Evolutionary conservation across 1,284 basidiomycete genomes (phyloP).

Genomic region (Fistulina hepatica): DNA sequence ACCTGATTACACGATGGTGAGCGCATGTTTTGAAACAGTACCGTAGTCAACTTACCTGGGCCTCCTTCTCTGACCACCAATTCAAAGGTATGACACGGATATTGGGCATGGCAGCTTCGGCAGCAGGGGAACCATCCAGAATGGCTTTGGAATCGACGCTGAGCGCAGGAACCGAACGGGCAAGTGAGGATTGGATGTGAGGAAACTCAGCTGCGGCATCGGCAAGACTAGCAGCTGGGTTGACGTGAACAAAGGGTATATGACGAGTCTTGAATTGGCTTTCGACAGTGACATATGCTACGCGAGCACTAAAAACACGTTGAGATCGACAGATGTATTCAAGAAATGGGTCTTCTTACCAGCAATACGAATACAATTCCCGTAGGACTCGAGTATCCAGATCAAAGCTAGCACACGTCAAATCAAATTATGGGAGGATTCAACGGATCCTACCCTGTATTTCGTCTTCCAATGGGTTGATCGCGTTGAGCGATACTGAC

Average conservation of each 20-base stretch:
- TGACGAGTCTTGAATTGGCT: constrained; percentile 73
- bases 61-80: constrained; percentile 79
- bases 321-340: background rate
- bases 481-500: constrained; percentile 17
- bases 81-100: constrained; percentile 80
- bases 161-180: constrained; percentile 66
- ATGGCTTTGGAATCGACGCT: constrained; percentile 76
- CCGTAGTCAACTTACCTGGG: constrained; percentile 35
- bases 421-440: background rate
- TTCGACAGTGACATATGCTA: constrained; percentile 84
- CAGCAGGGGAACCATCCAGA: constrained; percentile 68
- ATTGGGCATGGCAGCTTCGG: constrained; percentile 85
- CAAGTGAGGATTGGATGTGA: constrained; percentile 58
- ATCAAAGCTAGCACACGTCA: constrained; percentile 38
- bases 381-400: constrained; percentile 58
- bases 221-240: constrained; percentile 40
- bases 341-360: constrained; percentile 33
- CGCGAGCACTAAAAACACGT: constrained; percentile 54
- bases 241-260: constrained; percentile 71
- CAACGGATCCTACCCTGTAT: constrained; percentile 16
- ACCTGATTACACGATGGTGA: constrained; percentile 32
- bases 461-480: constrained; percentile 12
- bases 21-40: constrained; percentile 2
- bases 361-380: constrained; percentile 72
- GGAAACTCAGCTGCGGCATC: constrained; percentile 26